Base-by-base conservation (phyloP, 2,329 filamentous ascomycete species). In the Fusarium sp. region DNA sequence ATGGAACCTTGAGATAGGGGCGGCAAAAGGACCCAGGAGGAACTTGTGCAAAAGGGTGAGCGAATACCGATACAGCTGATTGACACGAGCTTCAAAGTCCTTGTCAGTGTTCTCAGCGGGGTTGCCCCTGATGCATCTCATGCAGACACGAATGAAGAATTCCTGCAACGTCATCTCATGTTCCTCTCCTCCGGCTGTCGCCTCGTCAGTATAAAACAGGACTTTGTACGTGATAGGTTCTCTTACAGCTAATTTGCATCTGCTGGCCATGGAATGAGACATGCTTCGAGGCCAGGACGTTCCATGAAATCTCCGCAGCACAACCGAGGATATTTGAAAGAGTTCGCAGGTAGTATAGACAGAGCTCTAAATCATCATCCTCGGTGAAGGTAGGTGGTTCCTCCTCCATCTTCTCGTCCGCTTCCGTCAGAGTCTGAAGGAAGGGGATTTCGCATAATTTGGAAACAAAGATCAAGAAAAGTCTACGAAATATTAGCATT, bases 331-430 rank as follows among this genome's bases (percentile, higher is more conserved):
- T 88, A 74, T 94, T 93, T 6, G 91, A 91, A 2, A 98, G 82
- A 3, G 93, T 93, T 61, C 90, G 90, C 23, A 98, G 84, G 77
- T 96, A 93, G 81, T 98, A 97, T 4, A 94, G 84, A 70, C 92
- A 94, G 66, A 95, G 88, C 71, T 93, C 92, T 9, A 95, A 87
- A 74, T 97, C 93, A 72, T 95, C 91, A 8, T 91, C 87, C 52
- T 87, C 85, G 4, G 83, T 84, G 68, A 90, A 82, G 0, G 67
- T 52, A 5, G 71, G 43, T 3, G 71, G 34, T n/a, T 64, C 34
- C 37, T 77, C 60, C 3, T 77, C 69, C 35, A 56, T n/a, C 58
- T 70, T 67, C 37, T 77, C 69, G 23, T 65, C 35, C n/a, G 64
- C 73, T 20, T 77, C 65, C 20, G 61, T 60, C 37, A 77, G 41